Evolutionary conservation across 768 basidiomycete species (phyloP), one percentile per base, ranked within the genome.

Genomic region (Porpolomopsis calyptriformis): DNA sequence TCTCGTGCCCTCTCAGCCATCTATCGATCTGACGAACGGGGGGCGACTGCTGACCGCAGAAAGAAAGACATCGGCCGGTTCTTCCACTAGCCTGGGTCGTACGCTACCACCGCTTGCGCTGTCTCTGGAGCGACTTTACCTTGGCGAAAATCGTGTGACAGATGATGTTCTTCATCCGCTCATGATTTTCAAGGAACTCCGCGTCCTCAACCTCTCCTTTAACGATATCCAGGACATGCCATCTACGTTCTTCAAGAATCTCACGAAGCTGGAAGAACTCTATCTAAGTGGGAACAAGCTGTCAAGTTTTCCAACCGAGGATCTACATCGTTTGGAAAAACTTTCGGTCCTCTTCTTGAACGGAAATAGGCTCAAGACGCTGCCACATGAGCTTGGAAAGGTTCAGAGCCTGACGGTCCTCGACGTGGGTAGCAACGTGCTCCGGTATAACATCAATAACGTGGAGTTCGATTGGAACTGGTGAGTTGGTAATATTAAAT

Each of bases 401-500:
- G 76, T 96, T 49, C 74, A 76, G 58, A 80, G 74, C 39, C 66
- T 99, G 56, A 76, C 72, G 44, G 77, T 85, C 25, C 70, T 99
- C 53, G 96, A 99, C 58, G 93, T 87, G 4, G 93, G 96, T 5
- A 92, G 84, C 60, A 99, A 99, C 60, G 63, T 79, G 44, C 69
- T 99, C 63, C 89, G 86, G 73, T 98, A 98, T 64, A 99, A 98
- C 60, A 91, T 96, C 54, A 86, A 89, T 54, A 99, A 99, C 57
- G 92, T 84, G 84, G 89, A 94, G 60, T 98, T 92, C 62, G 96
- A 99, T 65, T 98, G 93, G 93, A 98, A 99, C 60, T 97, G 96
- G 94, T 94, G 52, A 40, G 78, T 66, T 27, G 18, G 18, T 34
- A 25, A 49, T 39, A 23, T 37, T 36, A 31, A 26, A 33, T 22